These are phyloP conservation scores for Trichophyton rubrum DNA, from an alignment of 2,329 filamentous ascomycete species.

Conservation along the genomic window DNA sequence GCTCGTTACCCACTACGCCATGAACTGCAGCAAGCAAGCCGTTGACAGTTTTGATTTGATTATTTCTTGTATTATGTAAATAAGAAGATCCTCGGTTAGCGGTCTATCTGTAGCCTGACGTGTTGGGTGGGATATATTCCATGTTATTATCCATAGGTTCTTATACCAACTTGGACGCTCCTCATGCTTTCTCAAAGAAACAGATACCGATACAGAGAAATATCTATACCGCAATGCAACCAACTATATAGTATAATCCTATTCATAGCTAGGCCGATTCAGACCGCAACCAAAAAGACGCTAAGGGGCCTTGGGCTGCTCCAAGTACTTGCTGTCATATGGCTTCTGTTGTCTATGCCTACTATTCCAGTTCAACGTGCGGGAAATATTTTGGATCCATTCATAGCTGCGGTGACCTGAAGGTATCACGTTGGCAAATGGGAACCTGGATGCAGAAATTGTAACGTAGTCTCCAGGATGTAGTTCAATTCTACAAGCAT, in stretches of 20 bases:
- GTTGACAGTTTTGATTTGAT: no score
- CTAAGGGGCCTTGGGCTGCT: background rate
- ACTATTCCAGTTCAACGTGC: slow-evolving; percentile 41
- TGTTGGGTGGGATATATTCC: no score
- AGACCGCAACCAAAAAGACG: background rate
- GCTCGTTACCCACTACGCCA: background rate
- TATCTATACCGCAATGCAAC: background rate
- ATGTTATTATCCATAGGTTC: no score
- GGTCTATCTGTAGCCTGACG: no score
- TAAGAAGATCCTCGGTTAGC: no score
- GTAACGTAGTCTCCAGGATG: slow-evolving; percentile 41
- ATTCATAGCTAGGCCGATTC: background rate
- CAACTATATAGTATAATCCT: background rate
- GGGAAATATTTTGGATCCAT: slow-evolving; percentile 40
- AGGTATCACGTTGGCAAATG: slow-evolving; percentile 40
- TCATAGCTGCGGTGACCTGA: slow-evolving; percentile 34
- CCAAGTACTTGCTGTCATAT: background rate
- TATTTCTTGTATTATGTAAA: no score
- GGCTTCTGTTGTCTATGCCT: slow-evolving; percentile 33
- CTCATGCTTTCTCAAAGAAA: no score
- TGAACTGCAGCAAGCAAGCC: no score
- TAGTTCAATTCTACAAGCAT: slow-evolving; percentile 31
- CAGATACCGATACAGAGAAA: no score
- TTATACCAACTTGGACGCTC: no score
- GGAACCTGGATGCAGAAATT: slow-evolving; percentile 40